Base-by-base conservation (phyloP, 108 stramenopile species). In the Cyclotella baltica region DNA sequence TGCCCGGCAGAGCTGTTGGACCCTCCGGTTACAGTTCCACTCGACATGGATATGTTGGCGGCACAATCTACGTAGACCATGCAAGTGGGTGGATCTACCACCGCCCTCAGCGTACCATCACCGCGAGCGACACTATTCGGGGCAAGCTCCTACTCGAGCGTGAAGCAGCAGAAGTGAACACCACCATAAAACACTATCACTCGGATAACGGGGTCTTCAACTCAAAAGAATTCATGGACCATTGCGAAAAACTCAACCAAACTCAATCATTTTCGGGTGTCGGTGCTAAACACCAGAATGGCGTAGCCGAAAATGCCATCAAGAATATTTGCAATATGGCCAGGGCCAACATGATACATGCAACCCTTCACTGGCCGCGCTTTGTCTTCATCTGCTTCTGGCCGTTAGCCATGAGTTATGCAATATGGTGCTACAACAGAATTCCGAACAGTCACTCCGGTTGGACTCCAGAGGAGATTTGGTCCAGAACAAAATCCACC, bases 251-350 rank as follows among this genome's bases (percentile, higher is more conserved):
- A 5, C 25, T 31, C 6, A 22, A 23, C 25, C 72, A 64, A n/a
- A 63, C 28, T 19, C 20, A 50, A 22, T 19, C 27, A 0, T 64
- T 64, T 48, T 33, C 62, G 56, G 84, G 80, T 38, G 59, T 76
- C n/a, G n/a, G n/a, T n/a, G n/a, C n/a, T n/a, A n/a, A n/a, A n/a
- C n/a, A n/a, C n/a, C n/a, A n/a, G n/a, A 83, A 87, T 79, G 80
- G 80, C 46, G 72, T 78, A 34, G 83, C 86, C 27, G 79, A 87
- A 48, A 28, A 67, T 11, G 66, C 72, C 23, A 83, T 48, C 22
- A 13, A 56, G 40, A 57, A 11, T 2, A 23, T 72, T n/a, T n/a
- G n/a, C n/a, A n/a, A n/a, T n/a, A n/a, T n/a, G n/a, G n/a, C n/a
- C n/a, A n/a, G n/a, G n/a, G n/a, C n/a, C n/a, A n/a, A n/a, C n/a